phyloP scores from a whole-genome alignment of 1,284 basidiomycete species.

The Cutaneotrichosporon daszewskae region DNA sequence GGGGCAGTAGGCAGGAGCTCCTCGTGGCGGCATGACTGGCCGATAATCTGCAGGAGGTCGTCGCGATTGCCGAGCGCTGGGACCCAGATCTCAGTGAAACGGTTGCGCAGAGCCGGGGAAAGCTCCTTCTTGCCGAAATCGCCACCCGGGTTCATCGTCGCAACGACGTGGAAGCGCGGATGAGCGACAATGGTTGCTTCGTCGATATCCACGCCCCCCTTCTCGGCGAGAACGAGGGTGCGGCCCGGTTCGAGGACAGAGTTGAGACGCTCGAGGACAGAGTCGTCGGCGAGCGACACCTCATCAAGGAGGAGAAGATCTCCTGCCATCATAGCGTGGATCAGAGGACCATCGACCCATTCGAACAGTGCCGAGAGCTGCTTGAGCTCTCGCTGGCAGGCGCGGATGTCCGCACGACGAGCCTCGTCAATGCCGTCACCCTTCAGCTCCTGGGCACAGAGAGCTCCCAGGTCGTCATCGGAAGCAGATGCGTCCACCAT shows the following conservation, averaged over 20 bases:
- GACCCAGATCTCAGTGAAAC: constrained; percentile 99
- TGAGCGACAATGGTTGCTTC: constrained; percentile 63
- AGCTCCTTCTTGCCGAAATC: constrained; percentile 99
- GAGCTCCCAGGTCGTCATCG: constrained; percentile 27
- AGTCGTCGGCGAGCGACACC: constrained; percentile 96
- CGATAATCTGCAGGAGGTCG: constrained; percentile 77
- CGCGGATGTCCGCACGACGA: constrained; percentile 11
- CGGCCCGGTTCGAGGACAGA: constrained; percentile 90
- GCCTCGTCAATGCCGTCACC: constrained; percentile 6
- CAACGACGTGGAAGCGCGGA: constrained; percentile 76
- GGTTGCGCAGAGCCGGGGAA: constrained; percentile 91
- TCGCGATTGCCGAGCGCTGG: constrained; percentile 70
- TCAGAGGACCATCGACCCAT: constrained; percentile 92
- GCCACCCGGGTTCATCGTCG: constrained; percentile 99
- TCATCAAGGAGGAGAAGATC: constrained; percentile 91
- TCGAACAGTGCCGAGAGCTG: constrained; percentile 73
- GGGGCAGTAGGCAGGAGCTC: constrained; percentile 59
- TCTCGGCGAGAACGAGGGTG: constrained; percentile 87
- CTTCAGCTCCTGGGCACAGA: constrained; percentile 8
- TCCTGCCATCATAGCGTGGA: constrained; percentile 83
- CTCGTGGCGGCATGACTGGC: constrained; percentile 62
- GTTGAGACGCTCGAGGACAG: constrained; percentile 94
- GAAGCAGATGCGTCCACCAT: constrained; percentile 16
- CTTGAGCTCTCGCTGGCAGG: constrained; percentile 44
- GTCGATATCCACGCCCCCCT: constrained; percentile 69